Percentiles rank a stretch among this genome's conserved stretches.
Conservation (phyloP, 2,329 filamentous ascomycete species). For the Celoporthe dispersa region DNA sequence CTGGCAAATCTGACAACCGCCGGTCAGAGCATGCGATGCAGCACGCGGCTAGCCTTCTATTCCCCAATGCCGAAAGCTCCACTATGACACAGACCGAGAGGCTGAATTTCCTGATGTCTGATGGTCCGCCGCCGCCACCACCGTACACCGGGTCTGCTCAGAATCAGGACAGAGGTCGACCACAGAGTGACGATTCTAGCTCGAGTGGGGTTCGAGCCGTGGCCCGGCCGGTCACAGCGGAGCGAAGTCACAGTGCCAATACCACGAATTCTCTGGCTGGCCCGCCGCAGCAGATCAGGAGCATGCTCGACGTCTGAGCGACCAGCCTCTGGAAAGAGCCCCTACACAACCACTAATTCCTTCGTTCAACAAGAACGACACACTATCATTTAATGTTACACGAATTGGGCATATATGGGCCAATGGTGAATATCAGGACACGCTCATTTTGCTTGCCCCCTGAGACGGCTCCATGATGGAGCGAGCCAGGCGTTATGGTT, state of each 20-base stretch:
- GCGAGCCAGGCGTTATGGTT: slow-evolving; percentile 3
- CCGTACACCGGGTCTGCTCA: slow-evolving; percentile 40
- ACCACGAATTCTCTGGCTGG: slow-evolving; percentile 51
- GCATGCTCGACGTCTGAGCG: slow-evolving; percentile 61
- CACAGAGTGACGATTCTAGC: slow-evolving; percentile 29
- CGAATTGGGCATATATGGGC: background rate
- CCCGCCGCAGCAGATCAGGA: slow-evolving; percentile 59
- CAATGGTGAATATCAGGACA: background rate
- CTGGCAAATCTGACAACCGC: slow-evolving; percentile 50
- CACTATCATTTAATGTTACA: background rate
- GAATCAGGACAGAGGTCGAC: slow-evolving; percentile 33
- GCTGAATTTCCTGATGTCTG: slow-evolving; percentile 46
- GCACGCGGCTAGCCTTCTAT: slow-evolving; percentile 51
- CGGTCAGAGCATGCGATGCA: slow-evolving; percentile 50
- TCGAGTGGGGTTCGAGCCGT: slow-evolving; percentile 11
- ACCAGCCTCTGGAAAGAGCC: background rate
- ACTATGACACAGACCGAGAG: slow-evolving; percentile 30
- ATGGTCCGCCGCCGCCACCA: slow-evolving; percentile 51
- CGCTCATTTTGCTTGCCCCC: background rate
- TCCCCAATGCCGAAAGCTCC: slow-evolving; percentile 46
- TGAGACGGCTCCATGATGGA: background rate
- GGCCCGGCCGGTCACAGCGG: slow-evolving; percentile 38
- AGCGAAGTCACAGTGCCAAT: slow-evolving; percentile 50
- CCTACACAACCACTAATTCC: background rate
- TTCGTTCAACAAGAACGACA: background rate